These are phyloP conservation scores for Arabidopsis lyrata DNA, from an alignment of 441 rosid species.

Conservation along the genomic window DNA sequence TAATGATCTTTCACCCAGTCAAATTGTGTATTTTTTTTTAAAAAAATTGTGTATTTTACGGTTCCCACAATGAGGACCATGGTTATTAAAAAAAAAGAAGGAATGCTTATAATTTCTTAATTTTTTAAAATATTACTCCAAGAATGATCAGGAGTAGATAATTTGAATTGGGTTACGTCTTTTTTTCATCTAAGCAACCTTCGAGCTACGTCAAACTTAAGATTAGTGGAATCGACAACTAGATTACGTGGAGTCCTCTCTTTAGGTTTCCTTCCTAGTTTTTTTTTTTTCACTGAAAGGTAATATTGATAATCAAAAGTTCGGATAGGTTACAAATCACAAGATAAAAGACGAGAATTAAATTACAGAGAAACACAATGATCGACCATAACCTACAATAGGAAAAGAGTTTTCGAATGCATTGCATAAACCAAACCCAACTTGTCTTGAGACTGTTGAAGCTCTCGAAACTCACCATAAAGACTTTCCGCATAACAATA, in stretches of 20 bases:
- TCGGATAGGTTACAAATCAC: no score
- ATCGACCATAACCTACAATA: no score
- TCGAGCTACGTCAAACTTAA: constrained; percentile 4
- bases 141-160: background rate
- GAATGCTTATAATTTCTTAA: constrained; percentile 8
- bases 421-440: no score
- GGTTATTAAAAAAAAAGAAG: background rate
- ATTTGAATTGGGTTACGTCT: background rate
- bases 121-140: background rate
- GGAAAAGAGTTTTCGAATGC: no score
- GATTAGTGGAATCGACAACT: constrained; percentile 19
- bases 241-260: constrained; percentile 25
- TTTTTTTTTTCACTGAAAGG: no score
- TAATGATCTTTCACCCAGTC: constrained; percentile 17
- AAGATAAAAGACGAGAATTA: no score
- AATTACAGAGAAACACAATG: no score
- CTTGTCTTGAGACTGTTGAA: no score
- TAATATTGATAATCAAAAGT: no score
- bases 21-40: constrained; percentile 25
- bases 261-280: constrained; percentile 9
- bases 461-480: no score
- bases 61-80: constrained; percentile 21
- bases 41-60: constrained; percentile 26
- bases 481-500: no score
- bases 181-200: constrained; percentile 17